Evolutionary conservation across 139 green algal genomes (phyloP).

Genomic region (Coelastrella sp.): DNA sequence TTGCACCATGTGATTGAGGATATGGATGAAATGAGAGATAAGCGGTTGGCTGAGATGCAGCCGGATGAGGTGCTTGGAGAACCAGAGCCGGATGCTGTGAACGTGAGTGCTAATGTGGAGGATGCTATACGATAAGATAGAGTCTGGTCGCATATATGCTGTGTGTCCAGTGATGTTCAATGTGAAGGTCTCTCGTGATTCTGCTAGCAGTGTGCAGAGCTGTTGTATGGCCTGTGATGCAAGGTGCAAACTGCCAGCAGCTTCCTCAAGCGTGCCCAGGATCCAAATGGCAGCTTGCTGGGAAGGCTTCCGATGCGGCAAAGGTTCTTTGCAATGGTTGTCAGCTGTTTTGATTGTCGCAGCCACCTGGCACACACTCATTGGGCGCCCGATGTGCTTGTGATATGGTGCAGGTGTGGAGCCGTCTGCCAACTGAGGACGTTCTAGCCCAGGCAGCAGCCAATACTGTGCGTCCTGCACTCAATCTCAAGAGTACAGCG

Average conservation of each 20-base stretch:
- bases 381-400: too few relatives aligned
- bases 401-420: constrained; percentile 20
- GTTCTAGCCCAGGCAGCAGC: constrained; percentile 27
- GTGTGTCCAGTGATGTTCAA: background rate
- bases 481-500: background rate
- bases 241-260: too few relatives aligned
- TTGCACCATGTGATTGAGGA: constrained; percentile 32
- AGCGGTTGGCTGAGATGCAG: background rate
- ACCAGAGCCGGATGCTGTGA: constrained; percentile 32
- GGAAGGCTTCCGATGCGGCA: too few relatives aligned
- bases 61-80: constrained; percentile 44
- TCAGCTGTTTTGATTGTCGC: background rate
- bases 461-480: constrained; percentile 10
- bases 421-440: constrained; percentile 5
- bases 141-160: too few relatives aligned
- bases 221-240: too few relatives aligned
- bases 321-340: too few relatives aligned
- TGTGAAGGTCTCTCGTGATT: background rate
- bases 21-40: constrained; percentile 31
- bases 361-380: background rate
- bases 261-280: too few relatives aligned
- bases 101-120: background rate
- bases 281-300: too few relatives aligned
- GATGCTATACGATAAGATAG: too few relatives aligned
- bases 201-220: too few relatives aligned